Percentiles rank a stretch among this genome's conserved stretches.
Conservation (phyloP, 257 asterid genomes). For the Rehmannia glutinosa region DNA sequence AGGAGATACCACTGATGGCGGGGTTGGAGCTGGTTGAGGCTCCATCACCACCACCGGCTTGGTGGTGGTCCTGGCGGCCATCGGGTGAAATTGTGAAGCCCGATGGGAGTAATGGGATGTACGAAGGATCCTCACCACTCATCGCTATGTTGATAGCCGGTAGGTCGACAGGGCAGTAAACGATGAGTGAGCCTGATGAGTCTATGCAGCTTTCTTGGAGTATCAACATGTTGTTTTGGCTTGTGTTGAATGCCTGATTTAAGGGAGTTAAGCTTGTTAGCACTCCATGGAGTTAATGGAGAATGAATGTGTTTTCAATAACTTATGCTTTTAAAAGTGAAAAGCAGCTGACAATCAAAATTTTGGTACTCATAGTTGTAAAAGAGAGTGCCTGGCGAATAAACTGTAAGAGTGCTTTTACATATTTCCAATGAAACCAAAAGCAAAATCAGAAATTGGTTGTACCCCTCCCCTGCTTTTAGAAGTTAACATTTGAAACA, state of each 20-base stretch:
- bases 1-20: not conserved
- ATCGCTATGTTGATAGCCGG: constrained; percentile 77
- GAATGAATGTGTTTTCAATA: too few relatives aligned
- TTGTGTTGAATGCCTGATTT: constrained; percentile 66
- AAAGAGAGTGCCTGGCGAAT: too few relatives aligned
- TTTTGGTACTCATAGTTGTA: too few relatives aligned
- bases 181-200: constrained; percentile 74
- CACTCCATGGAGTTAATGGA: too few relatives aligned
- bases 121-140: constrained; percentile 93
- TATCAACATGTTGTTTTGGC: constrained; percentile 85
- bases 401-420: too few relatives aligned
- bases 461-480: too few relatives aligned
- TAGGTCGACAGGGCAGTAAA: constrained; percentile 80
- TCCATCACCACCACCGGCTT: constrained; percentile 14
- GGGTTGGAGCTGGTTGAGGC: constrained; percentile 53
- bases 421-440: too few relatives aligned
- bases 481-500: too few relatives aligned
- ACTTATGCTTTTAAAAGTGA: too few relatives aligned
- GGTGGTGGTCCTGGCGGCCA: constrained; percentile 26
- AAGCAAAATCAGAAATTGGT: too few relatives aligned
- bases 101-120: constrained; percentile 73
- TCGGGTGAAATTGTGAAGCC: constrained; percentile 85
- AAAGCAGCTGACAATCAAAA: too few relatives aligned
- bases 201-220: constrained; percentile 96
- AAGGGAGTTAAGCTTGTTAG: too few relatives aligned